phyloP scores from a whole-genome alignment of 306 rosid genomes.

The Corylus heterophylla region DNA sequence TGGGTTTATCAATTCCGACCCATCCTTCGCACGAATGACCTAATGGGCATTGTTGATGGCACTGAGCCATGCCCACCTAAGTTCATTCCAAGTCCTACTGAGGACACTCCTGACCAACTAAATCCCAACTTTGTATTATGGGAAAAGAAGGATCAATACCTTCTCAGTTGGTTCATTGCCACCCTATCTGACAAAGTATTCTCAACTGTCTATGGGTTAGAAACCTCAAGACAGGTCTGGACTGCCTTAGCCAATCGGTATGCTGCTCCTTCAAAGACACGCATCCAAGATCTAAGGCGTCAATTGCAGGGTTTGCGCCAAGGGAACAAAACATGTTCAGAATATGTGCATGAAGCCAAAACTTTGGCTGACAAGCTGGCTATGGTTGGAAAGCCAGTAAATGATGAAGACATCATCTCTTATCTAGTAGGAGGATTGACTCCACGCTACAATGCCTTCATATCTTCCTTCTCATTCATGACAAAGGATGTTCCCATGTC shows the following conservation, averaged over 20 bases:
- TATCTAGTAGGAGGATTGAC: constrained; percentile 11
- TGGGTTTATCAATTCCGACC: too few species aligned
- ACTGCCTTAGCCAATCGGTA: not conserved
- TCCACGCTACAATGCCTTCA: not conserved
- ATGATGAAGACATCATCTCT: not conserved
- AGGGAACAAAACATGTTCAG: not conserved
- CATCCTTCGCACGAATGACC: too few species aligned
- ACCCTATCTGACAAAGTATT: not conserved
- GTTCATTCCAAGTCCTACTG: too few species aligned
- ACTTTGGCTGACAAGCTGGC: not conserved
- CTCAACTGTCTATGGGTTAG: not conserved
- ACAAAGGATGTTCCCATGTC: too few species aligned
- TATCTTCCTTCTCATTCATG: too few species aligned
- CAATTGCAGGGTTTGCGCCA: not conserved
- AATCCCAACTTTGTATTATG: not conserved
- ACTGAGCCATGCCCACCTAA: too few species aligned
- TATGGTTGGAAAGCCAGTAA: not conserved
- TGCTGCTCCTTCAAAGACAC: not conserved
- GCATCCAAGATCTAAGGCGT: too few species aligned
- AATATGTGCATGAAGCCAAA: not conserved
- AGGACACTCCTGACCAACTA: not conserved
- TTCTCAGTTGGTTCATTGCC: not conserved
- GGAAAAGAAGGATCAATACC: too few species aligned
- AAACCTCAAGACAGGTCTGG: not conserved
- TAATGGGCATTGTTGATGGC: too few species aligned